Percentiles rank a stretch among this genome's conserved stretches.
Conservation (phyloP, 1,139 yeast genomes). For the Debaryomycetaceae sp. region DNA sequence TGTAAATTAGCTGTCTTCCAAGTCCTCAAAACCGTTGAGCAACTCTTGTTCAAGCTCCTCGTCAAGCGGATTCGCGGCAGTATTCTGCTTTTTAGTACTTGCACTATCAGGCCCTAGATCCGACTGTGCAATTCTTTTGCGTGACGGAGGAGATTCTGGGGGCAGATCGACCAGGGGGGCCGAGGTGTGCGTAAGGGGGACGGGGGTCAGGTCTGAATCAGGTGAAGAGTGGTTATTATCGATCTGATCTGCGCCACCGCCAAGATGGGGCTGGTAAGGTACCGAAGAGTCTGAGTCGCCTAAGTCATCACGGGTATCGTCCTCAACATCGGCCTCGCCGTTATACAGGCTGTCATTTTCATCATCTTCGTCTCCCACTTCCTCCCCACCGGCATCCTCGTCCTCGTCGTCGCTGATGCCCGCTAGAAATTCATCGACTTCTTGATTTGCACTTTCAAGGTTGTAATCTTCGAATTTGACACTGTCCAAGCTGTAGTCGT, state of each 20-base stretch:
- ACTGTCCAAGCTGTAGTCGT: not conserved
- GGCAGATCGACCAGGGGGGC: not conserved
- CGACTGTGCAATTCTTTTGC: not conserved
- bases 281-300: not conserved
- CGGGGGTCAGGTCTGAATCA: not conserved
- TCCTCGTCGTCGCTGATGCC: slow-evolving; percentile 50
- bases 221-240: not conserved
- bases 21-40: slow-evolving; percentile 44
- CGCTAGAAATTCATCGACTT: slow-evolving; percentile 59
- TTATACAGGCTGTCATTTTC: slow-evolving; percentile 12
- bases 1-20: slow-evolving; percentile 20
- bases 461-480: slow-evolving; percentile 37
- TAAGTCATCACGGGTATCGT: not conserved
- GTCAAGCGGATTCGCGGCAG: slow-evolving; percentile 16
- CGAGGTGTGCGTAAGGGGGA: not conserved
- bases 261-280: not conserved
- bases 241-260: not conserved
- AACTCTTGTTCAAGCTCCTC: slow-evolving; percentile 43
- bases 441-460: slow-evolving; percentile 55
- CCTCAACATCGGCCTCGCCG: slow-evolving; percentile 4
- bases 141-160: not conserved
- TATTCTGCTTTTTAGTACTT: slow-evolving; percentile 8
- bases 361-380: slow-evolving; percentile 19
- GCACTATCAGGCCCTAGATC: not conserved
- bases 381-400: slow-evolving; percentile 31